phyloP scores from a whole-genome alignment of 352 stramenopile species.

The Plasmopara muralis region DNA sequence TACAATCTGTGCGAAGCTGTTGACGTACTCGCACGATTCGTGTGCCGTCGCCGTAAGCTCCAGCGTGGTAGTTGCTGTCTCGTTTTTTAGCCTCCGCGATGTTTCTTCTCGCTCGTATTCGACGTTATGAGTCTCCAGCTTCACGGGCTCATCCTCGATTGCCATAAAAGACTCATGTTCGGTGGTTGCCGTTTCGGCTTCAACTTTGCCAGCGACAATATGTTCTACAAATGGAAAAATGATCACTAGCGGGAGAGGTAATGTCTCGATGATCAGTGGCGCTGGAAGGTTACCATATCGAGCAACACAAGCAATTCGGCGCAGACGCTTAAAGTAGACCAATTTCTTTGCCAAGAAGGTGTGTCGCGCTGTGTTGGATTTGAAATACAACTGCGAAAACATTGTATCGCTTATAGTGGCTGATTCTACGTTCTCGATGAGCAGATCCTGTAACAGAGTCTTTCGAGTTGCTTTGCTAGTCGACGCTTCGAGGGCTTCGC shows the following conservation, averaged over 20 bases:
- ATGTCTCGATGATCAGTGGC: slow-evolving; percentile 40
- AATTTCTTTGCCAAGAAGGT: slow-evolving; percentile 51
- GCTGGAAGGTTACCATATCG: slow-evolving; percentile 38
- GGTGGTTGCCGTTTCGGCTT: slow-evolving; percentile 6
- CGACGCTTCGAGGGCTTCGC: slow-evolving; percentile 41
- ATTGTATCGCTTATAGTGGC: not conserved
- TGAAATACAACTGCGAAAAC: slow-evolving; percentile 48
- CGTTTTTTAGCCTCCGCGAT: slow-evolving; percentile 11
- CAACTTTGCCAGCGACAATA: slow-evolving; percentile 7
- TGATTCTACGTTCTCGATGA: slow-evolving; percentile 5
- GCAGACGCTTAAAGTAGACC: slow-evolving; percentile 35
- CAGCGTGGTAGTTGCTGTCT: slow-evolving; percentile 17
- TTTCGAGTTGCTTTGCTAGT: slow-evolving; percentile 28
- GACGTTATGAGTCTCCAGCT: not conserved
- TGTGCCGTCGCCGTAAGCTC: slow-evolving; percentile 25
- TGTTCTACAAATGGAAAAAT: slow-evolving; percentile 30
- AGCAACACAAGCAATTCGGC: slow-evolving; percentile 31
- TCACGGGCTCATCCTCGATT: slow-evolving; percentile 4
- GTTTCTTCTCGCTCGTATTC: slow-evolving; percentile 20
- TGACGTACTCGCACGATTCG: slow-evolving; percentile 28
- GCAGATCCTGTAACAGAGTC: slow-evolving; percentile 29
- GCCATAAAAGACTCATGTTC: slow-evolving; percentile 7
- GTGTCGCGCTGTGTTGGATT: slow-evolving; percentile 28
- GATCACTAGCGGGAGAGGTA: slow-evolving; percentile 22
- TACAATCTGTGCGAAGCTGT: slow-evolving; percentile 36